Evolutionary conservation across 2,329 filamentous ascomycete genomes (phyloP), one percentile per base, ranked within the genome.

Genomic region (Beauveria pseudobassiana): DNA sequence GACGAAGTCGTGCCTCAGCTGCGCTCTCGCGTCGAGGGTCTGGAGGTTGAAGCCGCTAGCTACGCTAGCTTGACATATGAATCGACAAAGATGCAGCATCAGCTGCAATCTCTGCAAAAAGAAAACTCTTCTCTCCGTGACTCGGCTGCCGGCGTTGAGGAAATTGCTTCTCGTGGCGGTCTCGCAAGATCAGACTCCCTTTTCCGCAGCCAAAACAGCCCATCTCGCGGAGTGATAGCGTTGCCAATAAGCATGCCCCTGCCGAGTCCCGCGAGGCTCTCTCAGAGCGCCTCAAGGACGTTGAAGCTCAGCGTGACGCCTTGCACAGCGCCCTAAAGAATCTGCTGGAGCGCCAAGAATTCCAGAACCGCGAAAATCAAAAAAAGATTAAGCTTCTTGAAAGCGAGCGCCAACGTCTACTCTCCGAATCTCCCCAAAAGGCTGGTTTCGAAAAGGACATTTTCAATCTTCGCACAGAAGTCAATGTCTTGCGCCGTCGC

Each of bases 291-390:
- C 81, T 96, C 20, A 96, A 96, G 74, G 93, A 98, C 66, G 87
- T 97, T 12, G 93, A 98, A 75, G 87, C 91, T 49, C 95, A 99
- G 76, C 86, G 95, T 52, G 93, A 99, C 74, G 93, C 93, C 1
- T 80, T 99, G 7, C 95, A 98, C 76, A 86, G 84, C 63, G 91
- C 95, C 7, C 79, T 99, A 59, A 93, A 90, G 77, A 91, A 86
- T 64, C 81, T 99, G 18, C 84, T 98, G 14, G 87, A 93, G 64
- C 87, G 95, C 58, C 92, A 97, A 66, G 89, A 93, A 65, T 83
- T 88, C 71, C 91, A 97, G 74, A 90, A 89, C 67, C 87, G 87
- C 50, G 89, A 96, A 67, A 91, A 93, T 66, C 81, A 88, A 67
- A 96, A 96, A 76, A 90, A 86, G 65, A 88, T 96, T 67, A 84